Percentiles rank a stretch among this genome's conserved stretches.
Evolutionary conservation across 2,329 filamentous ascomycete genomes (phyloP).

Genomic region (Cercospora sesami): DNA sequence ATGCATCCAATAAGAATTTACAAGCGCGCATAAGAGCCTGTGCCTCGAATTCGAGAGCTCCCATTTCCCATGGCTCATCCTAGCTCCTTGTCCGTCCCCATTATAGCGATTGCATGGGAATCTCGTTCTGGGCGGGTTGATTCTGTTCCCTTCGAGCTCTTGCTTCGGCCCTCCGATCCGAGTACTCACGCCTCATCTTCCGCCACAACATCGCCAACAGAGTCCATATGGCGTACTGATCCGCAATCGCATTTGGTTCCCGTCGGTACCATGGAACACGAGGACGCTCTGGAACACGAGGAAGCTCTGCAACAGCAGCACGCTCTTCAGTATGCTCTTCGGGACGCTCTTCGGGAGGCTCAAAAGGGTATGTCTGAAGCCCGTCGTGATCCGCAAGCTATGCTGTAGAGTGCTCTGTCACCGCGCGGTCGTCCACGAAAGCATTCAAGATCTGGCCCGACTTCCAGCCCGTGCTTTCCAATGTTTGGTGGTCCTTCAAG

Average conservation of each 20-base stretch:
- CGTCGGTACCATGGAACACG: not conserved
- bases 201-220: not conserved
- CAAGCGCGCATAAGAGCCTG: not conserved
- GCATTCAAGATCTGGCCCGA: conserved; percentile 75
- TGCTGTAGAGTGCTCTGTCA: conserved; percentile 1
- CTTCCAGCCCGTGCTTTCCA: conserved; percentile 73
- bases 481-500: conserved; percentile 65
- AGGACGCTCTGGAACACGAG: not conserved
- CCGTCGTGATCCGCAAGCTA: conserved; percentile 5
- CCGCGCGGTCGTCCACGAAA: conserved; percentile 51
- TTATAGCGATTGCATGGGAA: not conserved
- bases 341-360: not conserved
- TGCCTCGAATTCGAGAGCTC: not conserved
- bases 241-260: not conserved
- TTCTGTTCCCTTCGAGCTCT: not conserved
- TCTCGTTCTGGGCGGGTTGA: not conserved
- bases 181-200: not conserved
- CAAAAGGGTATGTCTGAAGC: not conserved
- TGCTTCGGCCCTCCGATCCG: not conserved
- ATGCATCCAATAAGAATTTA: not conserved
- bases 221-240: not conserved
- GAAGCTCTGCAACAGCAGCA: not conserved
- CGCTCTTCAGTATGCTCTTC: not conserved
- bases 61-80: not conserved
- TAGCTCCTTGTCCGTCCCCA: not conserved